Base-by-base conservation (phyloP, 2,329 filamentous ascomycete species). In the Calonectria henricotiae region DNA sequence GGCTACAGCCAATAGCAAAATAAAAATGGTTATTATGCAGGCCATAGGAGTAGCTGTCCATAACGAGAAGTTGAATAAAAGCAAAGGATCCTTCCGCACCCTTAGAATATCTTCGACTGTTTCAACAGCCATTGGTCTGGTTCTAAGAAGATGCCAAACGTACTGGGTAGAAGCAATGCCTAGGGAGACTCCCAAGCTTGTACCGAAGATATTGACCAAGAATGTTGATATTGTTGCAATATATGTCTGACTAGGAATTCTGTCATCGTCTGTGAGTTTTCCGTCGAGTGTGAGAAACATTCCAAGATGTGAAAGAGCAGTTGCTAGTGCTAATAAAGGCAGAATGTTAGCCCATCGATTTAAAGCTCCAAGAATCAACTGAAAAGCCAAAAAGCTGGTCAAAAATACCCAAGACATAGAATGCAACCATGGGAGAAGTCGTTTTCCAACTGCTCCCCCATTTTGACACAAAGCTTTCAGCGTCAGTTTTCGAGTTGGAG, bases 141-240 rank as follows among this genome's bases (percentile, higher is more conserved):
- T 65, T 7, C 62, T 49, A 20, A 65, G 58, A 3, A 65, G 23
- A 25, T 46, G 39, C 62, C 49, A 65, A 1, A 65, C 23, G 27
- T 55, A 58, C 20, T 65, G 62, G 4, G 47, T 65, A 3, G 15
- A 65, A 25, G 62, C 62, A 5, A 58, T 8, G 8, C 37, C 62
- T 2, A 60, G 37, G 9, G 37, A 25, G 6, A 44, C n/a, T 27
- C 20, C 55, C 7, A 60, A 13, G n/a, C 55, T 43, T n/a, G 55
- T 27, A 7, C 35, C 23, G 12, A 60, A 60, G 13, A 43, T 12
- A 7, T 60, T 60, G 37, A 43, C 55, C 2, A 60, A 17, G 3
- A 60, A 35, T 8, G 37, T 60, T 6, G 55, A 60, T 6, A 60
- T 43, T 9, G 37, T 35, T n/a, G 55, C 17, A n/a, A 60, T 35